Conservation (phyloP, 495 filamentous ascomycete species). For the Talaromyces ruber region DNA sequence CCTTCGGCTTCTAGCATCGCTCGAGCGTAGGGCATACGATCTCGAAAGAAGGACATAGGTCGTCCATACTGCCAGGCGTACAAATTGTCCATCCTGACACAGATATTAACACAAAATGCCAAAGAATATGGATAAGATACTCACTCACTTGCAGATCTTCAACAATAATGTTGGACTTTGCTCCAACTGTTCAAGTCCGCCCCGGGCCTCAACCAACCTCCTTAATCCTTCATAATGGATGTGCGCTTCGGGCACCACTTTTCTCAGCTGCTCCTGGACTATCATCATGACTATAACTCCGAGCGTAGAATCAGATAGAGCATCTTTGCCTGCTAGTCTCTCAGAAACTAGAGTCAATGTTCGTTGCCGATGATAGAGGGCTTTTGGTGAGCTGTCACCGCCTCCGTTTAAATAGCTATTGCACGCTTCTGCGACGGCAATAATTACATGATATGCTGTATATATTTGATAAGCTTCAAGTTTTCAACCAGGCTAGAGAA, state of each 20-base stretch:
- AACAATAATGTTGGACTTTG: slow-evolving; percentile 11
- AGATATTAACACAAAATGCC: neutral
- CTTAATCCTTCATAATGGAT: slow-evolving; percentile 14
- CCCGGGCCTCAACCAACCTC: slow-evolving; percentile 14
- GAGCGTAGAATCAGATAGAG: slow-evolving; percentile 16
- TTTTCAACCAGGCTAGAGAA: neutral
- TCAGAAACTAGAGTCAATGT: slow-evolving; percentile 11
- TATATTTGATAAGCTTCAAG: neutral
- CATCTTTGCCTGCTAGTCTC: slow-evolving; percentile 12
- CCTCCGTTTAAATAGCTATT: slow-evolving; percentile 12
- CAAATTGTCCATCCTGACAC: slow-evolving; percentile 12
- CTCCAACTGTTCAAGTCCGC: slow-evolving; percentile 14
- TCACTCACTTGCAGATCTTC: slow-evolving; percentile 22
- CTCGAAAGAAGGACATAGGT: slow-evolving; percentile 15
- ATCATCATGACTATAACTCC: slow-evolving; percentile 11
- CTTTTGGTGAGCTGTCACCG: slow-evolving; percentile 11
- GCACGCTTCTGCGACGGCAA: slow-evolving; percentile 14
- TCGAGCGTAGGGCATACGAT: slow-evolving; percentile 12
- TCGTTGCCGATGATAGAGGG: slow-evolving; percentile 15
- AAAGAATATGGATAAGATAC: neutral
- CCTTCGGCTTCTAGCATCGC: slow-evolving; percentile 6
- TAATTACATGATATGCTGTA: slow-evolving; percentile 15
- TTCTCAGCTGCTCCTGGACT: slow-evolving; percentile 14
- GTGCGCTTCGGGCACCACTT: slow-evolving; percentile 7
- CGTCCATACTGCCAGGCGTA: slow-evolving; percentile 13